Evolutionary conservation across 2,329 filamentous ascomycete genomes (phyloP), one percentile per base, ranked within the genome.

Genomic region (Penicillium decumbens): DNA sequence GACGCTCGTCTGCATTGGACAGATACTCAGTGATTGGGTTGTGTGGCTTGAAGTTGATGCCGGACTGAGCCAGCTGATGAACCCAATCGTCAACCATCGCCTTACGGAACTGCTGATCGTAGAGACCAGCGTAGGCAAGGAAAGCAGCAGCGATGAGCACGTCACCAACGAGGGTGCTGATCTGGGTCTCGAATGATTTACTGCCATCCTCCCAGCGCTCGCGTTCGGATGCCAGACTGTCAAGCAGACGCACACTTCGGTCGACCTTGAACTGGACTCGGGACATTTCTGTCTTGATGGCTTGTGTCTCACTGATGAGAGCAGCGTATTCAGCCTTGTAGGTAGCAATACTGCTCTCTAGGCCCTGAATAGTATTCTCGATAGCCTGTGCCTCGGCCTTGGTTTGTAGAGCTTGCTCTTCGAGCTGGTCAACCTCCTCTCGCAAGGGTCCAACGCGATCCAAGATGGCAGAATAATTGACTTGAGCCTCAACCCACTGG

Each of bases 71-170:
- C 58, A 98, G 82, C 71, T 98, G 93, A 63, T 95, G 85, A 54
- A 93, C 80, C 93, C 93, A 98, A 70, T 98, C 93, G 60, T 98
- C 93, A 72, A 93, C 83, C 90, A 98, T 96, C 7, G 86, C 85
- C 74, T 96, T 96, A 66, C 93, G 85, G 82, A 96, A 97, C 53
- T 93, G 93, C 67, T 98, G 95, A 67, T 98, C 93, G 67, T 95
- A 98, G 43, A 97, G 84, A 72, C 93, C 93, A 65, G 88, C 89
- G 72, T 98, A 98, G 12, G 95, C 93, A 55, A 98, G 79, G 80
- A 97, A 97, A 7, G 92, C 95, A 4, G 95, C 89, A n/a, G 93
- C 93, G 43, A 96, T 86, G 53, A 98, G 80, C 43, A 96, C 92
- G 66, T 98, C 93, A 54, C 93, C 93, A 32, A 98, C 89, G 45